phyloP scores from a whole-genome alignment of 1,139 yeast species.

The Groenewaldozyma auringiensis region DNA sequence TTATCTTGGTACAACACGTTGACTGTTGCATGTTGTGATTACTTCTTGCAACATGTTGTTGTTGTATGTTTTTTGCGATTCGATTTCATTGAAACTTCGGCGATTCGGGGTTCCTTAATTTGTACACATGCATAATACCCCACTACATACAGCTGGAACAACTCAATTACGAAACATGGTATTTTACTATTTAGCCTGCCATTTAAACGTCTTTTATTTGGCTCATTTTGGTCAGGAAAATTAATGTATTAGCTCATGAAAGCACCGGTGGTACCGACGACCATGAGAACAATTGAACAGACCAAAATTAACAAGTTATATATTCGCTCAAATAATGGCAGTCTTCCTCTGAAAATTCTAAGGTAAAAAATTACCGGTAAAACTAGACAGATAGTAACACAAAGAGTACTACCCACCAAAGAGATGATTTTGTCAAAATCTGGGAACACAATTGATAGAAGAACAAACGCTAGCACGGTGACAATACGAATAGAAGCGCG shows the following conservation, averaged over 20 bases:
- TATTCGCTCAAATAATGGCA: slow-evolving; percentile 39
- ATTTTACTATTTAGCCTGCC: too few relatives aligned
- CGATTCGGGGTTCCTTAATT: too few relatives aligned
- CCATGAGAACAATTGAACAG: slow-evolving; percentile 19
- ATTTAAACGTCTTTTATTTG: too few relatives aligned
- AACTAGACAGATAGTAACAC: slow-evolving; percentile 72
- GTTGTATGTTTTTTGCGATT: too few relatives aligned
- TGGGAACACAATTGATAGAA: slow-evolving; percentile 54
- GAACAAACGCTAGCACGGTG: slow-evolving; percentile 39
- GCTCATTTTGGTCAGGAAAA: too few relatives aligned
- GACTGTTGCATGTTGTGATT: too few relatives aligned
- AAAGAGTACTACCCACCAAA: slow-evolving; percentile 71
- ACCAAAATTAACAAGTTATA: slow-evolving; percentile 37
- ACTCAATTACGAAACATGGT: too few relatives aligned
- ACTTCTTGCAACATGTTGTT: too few relatives aligned
- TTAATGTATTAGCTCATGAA: neutral
- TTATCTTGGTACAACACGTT: too few relatives aligned
- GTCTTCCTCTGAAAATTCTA: slow-evolving; percentile 43
- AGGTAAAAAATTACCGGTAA: slow-evolving; percentile 69
- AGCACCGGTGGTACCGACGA: slow-evolving; percentile 24
- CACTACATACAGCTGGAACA: too few relatives aligned
- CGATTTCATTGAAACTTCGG: too few relatives aligned
- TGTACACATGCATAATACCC: too few relatives aligned
- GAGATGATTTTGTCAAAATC: slow-evolving; percentile 80
- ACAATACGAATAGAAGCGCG: slow-evolving; percentile 24